A percentile compares a stretch with the other conserved stretches of the same genome.
Evolutionary conservation across 1,139 yeast species (phyloP).

Genomic region (Arxiozyma telluris): DNA sequence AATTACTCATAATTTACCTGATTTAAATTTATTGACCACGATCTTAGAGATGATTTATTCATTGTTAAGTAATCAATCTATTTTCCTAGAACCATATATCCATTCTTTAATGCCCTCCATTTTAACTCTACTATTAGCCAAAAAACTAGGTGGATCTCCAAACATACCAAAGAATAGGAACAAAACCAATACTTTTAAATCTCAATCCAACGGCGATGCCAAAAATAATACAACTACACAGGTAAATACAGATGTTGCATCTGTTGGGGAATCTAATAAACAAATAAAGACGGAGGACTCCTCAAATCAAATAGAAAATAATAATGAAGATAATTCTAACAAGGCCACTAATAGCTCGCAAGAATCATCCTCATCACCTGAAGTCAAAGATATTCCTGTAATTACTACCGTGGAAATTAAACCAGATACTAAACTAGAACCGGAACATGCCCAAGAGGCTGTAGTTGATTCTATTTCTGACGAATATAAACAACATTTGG

Average conservation of each 20-base stretch:
- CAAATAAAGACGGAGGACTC: neutral
- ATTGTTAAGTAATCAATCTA: constrained; percentile 70
- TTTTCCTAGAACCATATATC: constrained; percentile 90
- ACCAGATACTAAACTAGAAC: neutral
- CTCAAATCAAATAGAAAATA: neutral
- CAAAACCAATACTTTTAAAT: neutral
- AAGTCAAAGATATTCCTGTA: neutral
- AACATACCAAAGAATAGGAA: neutral
- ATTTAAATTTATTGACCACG: constrained; percentile 64
- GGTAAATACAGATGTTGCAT: neutral
- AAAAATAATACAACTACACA: neutral
- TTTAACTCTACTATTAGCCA: constrained; percentile 79
- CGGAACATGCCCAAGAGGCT: constrained; percentile 2
- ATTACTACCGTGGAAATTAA: neutral
- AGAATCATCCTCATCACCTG: neutral
- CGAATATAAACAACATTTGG: constrained; percentile 20
- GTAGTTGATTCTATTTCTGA: constrained; percentile 1
- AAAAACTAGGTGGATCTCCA: constrained; percentile 61
- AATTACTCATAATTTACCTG: constrained; percentile 77
- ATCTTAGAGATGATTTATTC: constrained; percentile 89
- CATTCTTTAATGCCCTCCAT: constrained; percentile 96
- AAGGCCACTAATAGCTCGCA: neutral
- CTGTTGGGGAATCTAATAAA: neutral
- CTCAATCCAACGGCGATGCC: neutral
- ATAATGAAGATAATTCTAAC: neutral